Base-by-base conservation (phyloP, 208 protist species). In the Balamuthia mandrillaris region DNA sequence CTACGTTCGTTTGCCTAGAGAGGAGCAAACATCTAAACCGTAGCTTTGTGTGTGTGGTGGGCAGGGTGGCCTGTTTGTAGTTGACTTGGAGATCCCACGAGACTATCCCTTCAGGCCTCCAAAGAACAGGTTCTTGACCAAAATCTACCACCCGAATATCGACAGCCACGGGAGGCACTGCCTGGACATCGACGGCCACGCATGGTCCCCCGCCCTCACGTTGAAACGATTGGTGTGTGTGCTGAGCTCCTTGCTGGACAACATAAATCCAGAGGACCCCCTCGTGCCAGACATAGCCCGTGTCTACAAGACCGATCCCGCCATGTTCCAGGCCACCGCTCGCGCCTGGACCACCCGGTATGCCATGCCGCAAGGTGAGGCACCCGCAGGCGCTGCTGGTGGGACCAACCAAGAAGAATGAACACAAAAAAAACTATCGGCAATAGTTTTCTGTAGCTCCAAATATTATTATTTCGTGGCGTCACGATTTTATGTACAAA, bases 241-340 rank as follows among this genome's bases (percentile, higher is more conserved):
- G 18, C 96, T 99, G 84, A 98, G 94, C 88, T 98, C 96, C 37
- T 88, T 99, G 81, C 93, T 99, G 39, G 98, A 97, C 51, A 97
- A 99, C 87, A 97, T 98, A 21, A 99, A 99, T 90, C 96, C 98
- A 49, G 97, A 99, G 81, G 97, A 99, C 94, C 98, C 98, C 85
- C 94, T 99, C 9, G 97, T 98, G 52, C 97, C 96, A 29, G 97
- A 98, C 87, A 98, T 98, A 91, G 98, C 98, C 45, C 91, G 96
- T 39, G 88, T 97, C 87, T 98, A 97, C 92, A 98, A 98, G 91
- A 94, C 88, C 39, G 93, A 98, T 91, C 93, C 93, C 77, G 77
- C 63, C n/a, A 88, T 94, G 66, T 98, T 96, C 86, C 94, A 96
- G 82, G 91, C 90, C 77, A 98, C 92, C 5, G 98, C 98, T 14